phyloP scores from a whole-genome alignment of 2,329 filamentous ascomycete genomes.

The Neonectria hederae region DNA sequence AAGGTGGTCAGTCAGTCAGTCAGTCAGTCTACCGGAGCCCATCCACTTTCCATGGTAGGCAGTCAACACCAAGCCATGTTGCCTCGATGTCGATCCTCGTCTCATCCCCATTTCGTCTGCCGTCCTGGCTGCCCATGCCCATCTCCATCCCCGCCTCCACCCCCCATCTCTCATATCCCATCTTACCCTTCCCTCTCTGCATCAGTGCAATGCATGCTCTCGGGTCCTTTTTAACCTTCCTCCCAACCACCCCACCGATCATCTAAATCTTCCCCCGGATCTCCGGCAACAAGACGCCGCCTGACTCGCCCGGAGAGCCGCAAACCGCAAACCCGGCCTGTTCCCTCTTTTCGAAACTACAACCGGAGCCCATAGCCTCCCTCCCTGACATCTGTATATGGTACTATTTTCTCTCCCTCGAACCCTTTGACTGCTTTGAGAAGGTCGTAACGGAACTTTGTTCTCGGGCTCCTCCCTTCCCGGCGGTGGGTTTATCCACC shows the following conservation, averaged over 20 bases:
- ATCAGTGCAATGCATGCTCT: neutral
- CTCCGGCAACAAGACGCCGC: constrained; percentile 4
- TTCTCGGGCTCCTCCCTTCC: neutral
- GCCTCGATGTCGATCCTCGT: constrained; percentile 20
- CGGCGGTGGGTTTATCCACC: constrained; percentile 7
- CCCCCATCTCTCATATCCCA: neutral
- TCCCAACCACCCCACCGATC: constrained; percentile 3
- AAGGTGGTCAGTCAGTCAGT: too few species aligned
- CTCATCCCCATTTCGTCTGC: constrained; percentile 12
- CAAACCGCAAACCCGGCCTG: neutral
- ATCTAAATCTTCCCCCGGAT: constrained; percentile 16
- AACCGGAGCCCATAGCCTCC: neutral
- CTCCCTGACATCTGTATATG: neutral
- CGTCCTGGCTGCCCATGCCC: constrained; percentile 3
- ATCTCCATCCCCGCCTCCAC: constrained; percentile 5
- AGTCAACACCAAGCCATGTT: constrained; percentile 12
- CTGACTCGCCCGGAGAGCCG: constrained; percentile 15
- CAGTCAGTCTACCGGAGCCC: neutral
- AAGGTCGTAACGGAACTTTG: constrained; percentile 36
- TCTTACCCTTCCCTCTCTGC: neutral
- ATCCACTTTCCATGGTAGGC: neutral
- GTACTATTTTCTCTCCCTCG: constrained; percentile 10
- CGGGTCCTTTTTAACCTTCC: neutral
- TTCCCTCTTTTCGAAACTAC: neutral
- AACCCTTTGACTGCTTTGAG: constrained; percentile 32